Evolutionary conservation across 2,329 filamentous ascomycete genomes (phyloP).

Genomic region (Aspergillus fumigatiaffinis): DNA sequence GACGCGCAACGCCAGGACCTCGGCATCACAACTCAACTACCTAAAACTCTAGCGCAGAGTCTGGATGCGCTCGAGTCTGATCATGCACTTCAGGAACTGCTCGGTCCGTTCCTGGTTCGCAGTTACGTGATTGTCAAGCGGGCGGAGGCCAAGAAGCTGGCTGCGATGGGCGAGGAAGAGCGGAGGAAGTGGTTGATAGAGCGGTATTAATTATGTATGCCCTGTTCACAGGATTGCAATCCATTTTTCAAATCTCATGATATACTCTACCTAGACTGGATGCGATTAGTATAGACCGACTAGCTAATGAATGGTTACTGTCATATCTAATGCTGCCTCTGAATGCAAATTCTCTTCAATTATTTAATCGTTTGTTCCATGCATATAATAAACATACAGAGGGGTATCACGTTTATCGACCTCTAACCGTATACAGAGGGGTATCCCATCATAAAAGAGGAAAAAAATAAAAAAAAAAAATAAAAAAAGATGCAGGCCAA

Average conservation of each 20-base stretch:
- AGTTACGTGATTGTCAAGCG: conserved; percentile 31
- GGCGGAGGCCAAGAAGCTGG: conserved; percentile 29
- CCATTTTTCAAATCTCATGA: not conserved
- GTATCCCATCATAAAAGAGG: not conserved
- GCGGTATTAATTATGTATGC: conserved; percentile 36
- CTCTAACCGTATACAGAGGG: not conserved
- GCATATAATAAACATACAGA: not conserved
- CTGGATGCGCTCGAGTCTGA: conserved; percentile 30
- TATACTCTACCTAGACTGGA: not conserved
- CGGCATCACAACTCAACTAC: conserved; percentile 36
- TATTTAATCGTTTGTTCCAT: not conserved
- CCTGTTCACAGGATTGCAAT: not conserved
- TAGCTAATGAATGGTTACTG: not conserved
- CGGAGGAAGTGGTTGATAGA: conserved; percentile 36
- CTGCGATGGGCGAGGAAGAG: conserved; percentile 27
- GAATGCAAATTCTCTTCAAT: not conserved
- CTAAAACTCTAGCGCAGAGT: conserved; percentile 33
- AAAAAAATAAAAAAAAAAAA: not conserved
- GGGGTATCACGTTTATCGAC: not conserved
- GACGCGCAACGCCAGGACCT: conserved; percentile 26
- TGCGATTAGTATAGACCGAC: not conserved
- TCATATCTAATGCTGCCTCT: not conserved
- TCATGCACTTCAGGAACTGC: conserved; percentile 20
- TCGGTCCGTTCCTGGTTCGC: conserved; percentile 26
- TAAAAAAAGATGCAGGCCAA: not conserved